A percentile compares a stretch with the other conserved stretches of the same genome.
phyloP scores from a whole-genome alignment of 73 alveolate genomes.

The Paramecium octaurelia region DNA sequence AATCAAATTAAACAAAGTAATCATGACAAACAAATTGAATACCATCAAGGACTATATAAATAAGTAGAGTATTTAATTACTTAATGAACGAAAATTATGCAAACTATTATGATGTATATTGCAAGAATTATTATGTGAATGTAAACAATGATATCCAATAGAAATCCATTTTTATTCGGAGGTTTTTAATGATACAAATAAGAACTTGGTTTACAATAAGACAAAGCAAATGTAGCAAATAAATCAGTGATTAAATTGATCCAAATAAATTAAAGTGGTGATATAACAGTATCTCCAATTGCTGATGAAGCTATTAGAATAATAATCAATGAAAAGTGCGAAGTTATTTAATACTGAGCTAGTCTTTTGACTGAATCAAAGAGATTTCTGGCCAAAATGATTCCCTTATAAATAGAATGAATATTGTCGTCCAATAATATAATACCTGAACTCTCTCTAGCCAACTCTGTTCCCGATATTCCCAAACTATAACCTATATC shows the following conservation, averaged over 20 bases:
- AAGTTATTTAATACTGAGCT: constrained; percentile 83
- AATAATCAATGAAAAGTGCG: constrained; percentile 78
- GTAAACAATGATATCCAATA: constrained; percentile 81
- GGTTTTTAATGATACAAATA: constrained; percentile 83
- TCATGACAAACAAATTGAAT: constrained; percentile 81
- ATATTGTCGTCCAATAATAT: constrained; percentile 87
- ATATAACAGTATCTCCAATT: constrained; percentile 77
- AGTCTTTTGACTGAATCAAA: constrained; percentile 86
- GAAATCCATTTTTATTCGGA: constrained; percentile 72
- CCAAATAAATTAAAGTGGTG: constrained; percentile 91
- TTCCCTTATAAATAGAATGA: constrained; percentile 82
- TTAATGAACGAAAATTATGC: constrained; percentile 63
- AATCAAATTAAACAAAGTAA: constrained; percentile 85
- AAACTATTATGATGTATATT: constrained; percentile 64
- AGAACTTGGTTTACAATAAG: constrained; percentile 92
- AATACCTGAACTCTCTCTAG: constrained; percentile 89
- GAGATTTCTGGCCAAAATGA: constrained; percentile 91
- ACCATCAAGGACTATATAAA: constrained; percentile 74
- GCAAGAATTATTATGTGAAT: constrained; percentile 79
- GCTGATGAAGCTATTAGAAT: constrained; percentile 81
- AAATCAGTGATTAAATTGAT: constrained; percentile 86
- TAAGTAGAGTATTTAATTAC: constrained; percentile 75
- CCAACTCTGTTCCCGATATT: constrained; percentile 93
- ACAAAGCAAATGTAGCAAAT: constrained; percentile 85
- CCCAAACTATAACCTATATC: constrained; percentile 93